Percentiles rank a stretch among this genome's conserved stretches.
Evolutionary conservation across 805 yeast species (phyloP).

Genomic region (Monosporozyma aquatica): DNA sequence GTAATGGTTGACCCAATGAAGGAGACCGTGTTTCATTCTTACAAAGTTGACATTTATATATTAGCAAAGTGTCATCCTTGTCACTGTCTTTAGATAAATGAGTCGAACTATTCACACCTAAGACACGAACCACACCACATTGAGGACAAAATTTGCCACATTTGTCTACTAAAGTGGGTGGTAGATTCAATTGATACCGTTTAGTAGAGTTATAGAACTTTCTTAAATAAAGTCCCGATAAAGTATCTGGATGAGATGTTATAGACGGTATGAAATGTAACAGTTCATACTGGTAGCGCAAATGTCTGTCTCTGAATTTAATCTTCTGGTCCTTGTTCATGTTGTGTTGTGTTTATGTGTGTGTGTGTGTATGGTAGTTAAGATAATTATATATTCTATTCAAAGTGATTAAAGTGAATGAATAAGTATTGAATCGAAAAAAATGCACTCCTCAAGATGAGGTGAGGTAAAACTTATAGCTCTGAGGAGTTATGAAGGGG

Average conservation of each 20-base stretch:
- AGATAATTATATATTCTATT: too few relatives aligned
- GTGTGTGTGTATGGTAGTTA: too few relatives aligned
- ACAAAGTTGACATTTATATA: too few relatives aligned
- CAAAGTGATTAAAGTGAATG: too few relatives aligned
- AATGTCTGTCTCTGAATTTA: conserved; percentile 19
- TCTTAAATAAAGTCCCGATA: conserved; percentile 26
- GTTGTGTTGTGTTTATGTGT: background rate
- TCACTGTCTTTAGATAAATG: conserved; percentile 17
- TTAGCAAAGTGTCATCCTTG: background rate
- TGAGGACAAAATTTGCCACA: conserved; percentile 24
- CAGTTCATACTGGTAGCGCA: conserved; percentile 23
- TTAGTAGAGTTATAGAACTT: conserved; percentile 25
- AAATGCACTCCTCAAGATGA: too few relatives aligned
- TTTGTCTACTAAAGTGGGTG: conserved; percentile 15
- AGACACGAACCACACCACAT: conserved; percentile 27
- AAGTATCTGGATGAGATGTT: conserved; percentile 12
- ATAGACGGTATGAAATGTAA: conserved; percentile 20
- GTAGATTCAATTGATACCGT: conserved; percentile 22
- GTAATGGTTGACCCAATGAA: too few relatives aligned
- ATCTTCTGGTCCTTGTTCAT: conserved; percentile 22
- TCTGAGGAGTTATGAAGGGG: too few relatives aligned
- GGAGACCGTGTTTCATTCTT: too few relatives aligned
- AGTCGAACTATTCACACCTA: conserved; percentile 23
- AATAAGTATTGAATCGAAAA: too few relatives aligned
- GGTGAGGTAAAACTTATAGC: too few relatives aligned